phyloP scores from a whole-genome alignment of 345 rosid species.

The Gossypioides kirkii region DNA sequence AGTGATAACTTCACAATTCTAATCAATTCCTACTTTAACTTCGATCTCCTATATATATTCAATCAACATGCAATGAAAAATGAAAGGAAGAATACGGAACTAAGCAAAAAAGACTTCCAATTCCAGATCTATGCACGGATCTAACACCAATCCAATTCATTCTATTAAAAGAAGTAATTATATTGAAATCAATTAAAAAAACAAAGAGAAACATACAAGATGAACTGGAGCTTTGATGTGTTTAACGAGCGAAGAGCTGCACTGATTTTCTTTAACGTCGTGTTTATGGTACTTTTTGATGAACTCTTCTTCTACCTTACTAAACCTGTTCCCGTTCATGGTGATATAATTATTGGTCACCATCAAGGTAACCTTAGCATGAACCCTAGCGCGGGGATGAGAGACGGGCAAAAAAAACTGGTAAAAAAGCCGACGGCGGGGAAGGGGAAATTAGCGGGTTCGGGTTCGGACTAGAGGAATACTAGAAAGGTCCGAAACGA shows the following conservation, averaged over 20 bases:
- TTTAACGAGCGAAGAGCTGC: conserved; percentile 69
- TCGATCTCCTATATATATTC: neutral
- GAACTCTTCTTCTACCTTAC: conserved; percentile 46
- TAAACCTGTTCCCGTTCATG: conserved; percentile 35
- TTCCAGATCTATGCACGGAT: conserved; percentile 11
- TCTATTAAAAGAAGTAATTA: neutral
- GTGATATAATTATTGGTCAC: conserved; percentile 25
- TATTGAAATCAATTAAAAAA: neutral
- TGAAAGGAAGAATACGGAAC: neutral
- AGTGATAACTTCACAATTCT: neutral
- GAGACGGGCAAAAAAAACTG: neutral
- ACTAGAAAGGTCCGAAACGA: conserved; percentile 23
- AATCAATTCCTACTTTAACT: neutral
- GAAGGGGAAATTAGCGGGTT: neutral
- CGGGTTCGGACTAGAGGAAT: neutral
- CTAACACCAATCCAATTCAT: conserved; percentile 1
- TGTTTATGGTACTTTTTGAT: conserved; percentile 57
- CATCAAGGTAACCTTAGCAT: conserved; percentile 17
- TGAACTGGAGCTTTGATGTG: conserved; percentile 90
- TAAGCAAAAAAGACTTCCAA: neutral
- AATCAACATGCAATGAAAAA: neutral
- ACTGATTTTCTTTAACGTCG: conserved; percentile 62
- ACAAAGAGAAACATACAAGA: conserved; percentile 44
- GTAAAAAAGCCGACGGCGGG: neutral
- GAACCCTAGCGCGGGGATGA: neutral